A percentile compares a stretch with the other conserved stretches of the same genome.
phyloP scores from a whole-genome alignment of 192 early-diverging fungal genomes.

The Entrophospora sp. region DNA sequence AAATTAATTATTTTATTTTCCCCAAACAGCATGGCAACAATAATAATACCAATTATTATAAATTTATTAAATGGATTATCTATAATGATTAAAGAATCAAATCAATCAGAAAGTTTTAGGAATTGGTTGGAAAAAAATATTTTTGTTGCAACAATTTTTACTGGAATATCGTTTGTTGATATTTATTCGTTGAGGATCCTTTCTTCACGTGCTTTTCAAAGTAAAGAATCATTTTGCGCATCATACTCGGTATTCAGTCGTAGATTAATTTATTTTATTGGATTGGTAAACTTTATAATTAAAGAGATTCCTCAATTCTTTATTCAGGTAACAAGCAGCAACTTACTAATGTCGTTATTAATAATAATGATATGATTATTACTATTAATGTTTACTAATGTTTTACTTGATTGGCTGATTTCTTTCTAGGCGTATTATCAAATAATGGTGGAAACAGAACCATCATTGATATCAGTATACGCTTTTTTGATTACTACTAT shows the following conservation, averaged over 20 bases:
- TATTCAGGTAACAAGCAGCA: conserved; percentile 7
- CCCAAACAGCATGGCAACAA: background rate
- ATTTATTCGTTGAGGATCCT: background rate
- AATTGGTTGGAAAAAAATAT: background rate
- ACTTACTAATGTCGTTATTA: too few relatives aligned
- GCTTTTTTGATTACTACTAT: too few relatives aligned
- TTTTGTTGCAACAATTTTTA: background rate
- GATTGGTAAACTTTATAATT: background rate
- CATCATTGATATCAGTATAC: too few relatives aligned
- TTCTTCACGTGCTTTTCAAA: background rate
- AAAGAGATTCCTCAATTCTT: conserved; percentile 9
- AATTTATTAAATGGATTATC: background rate
- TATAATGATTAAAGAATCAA: background rate
- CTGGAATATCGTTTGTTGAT: background rate
- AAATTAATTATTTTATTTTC: too few relatives aligned
- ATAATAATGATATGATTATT: too few relatives aligned
- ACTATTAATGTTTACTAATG: too few relatives aligned
- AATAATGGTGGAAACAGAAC: too few relatives aligned
- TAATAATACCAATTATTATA: background rate
- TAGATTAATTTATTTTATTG: background rate
- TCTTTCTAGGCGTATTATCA: too few relatives aligned
- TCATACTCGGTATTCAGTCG: background rate
- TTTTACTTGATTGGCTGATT: too few relatives aligned
- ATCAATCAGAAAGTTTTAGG: background rate
- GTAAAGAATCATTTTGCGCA: background rate